Base-by-base conservation (phyloP, 495 filamentous ascomycete species). In the Aspergillus egyptiacus region DNA sequence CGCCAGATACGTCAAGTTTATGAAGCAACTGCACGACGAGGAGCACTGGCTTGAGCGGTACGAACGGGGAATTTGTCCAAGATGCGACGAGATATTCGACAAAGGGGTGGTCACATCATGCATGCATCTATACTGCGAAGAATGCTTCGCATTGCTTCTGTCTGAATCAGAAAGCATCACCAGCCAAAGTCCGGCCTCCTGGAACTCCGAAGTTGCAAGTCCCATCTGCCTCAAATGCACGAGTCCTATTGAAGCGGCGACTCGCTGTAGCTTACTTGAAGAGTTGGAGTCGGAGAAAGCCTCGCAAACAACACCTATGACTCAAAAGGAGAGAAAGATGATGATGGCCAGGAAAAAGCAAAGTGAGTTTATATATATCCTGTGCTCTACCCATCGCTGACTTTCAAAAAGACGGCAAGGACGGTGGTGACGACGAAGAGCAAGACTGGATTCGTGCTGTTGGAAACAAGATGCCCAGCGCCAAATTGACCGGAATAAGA, bases 111-210 rank as follows among this genome's bases (percentile, higher is more conserved):
- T 78, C 8, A 77, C 75, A 0, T 57, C 59, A 8, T 81, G 78
- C 52, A 39, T 59, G 14, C 78, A 81, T 37, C 41, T 76, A 1
- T 77, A 74, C 38, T 81, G 76, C 54, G 25, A 60, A 7, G 62
- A 62, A 8, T 79, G 78, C 51, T 68, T 74, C 13, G 13, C 49
- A 0, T 25, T 20, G n/a, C 44, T 74, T n/a, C 17, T 37, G 6
- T 9, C 60, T 2, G 37, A 60, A 35, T 54, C 61, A 6, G 57
- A 59, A 3, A 31, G 9, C 11, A 10, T 11, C 1, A 17, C 14
- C 6, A 20, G 2, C 30, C 11, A 43, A 41, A 42, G 1, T 19
- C 48, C 0, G 58, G n/a, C n/a, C n/a, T n/a, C n/a, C n/a, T n/a
- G n/a, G n/a, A n/a, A n/a, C n/a, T n/a, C n/a, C n/a, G 57, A 3